A percentile compares a stretch with the other conserved stretches of the same genome.
phyloP scores from a whole-genome alignment of 352 stramenopile genomes.

The Hyaloperonospora brassicae region DNA sequence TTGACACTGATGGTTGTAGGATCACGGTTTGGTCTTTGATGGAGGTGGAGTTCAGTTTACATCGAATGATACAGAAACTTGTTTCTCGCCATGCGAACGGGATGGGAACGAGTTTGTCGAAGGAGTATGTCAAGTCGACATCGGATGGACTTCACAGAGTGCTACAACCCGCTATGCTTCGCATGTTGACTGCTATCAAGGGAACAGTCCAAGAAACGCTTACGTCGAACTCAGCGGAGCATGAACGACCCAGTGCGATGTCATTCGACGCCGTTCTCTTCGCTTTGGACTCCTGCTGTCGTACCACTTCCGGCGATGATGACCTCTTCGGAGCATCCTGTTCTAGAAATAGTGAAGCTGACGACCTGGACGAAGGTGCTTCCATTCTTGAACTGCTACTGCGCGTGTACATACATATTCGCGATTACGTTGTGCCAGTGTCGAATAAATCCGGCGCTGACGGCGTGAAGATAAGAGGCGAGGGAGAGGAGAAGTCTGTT shows the following conservation, averaged over 20 bases:
- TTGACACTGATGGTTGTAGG: slow-evolving; percentile 5
- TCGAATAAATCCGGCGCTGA: slow-evolving; percentile 1
- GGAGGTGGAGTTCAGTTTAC: slow-evolving; percentile 47
- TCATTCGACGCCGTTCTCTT: slow-evolving; percentile 39
- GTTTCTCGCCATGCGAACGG: slow-evolving; percentile 19
- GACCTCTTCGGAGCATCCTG: slow-evolving; percentile 9
- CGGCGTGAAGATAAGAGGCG: background rate
- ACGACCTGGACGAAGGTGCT: slow-evolving; percentile 3
- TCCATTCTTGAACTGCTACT: slow-evolving; percentile 31
- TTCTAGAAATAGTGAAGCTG: slow-evolving; percentile 3
- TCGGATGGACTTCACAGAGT: slow-evolving; percentile 30
- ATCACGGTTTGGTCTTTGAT: slow-evolving; percentile 43
- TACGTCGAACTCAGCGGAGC: background rate
- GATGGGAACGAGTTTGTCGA: slow-evolving; percentile 28
- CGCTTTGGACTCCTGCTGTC: slow-evolving; percentile 29
- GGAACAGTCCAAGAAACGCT: slow-evolving; percentile 4
- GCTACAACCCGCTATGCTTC: slow-evolving; percentile 22
- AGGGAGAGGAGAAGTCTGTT: background rate
- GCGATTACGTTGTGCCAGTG: slow-evolving; percentile 14
- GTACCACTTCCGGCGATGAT: slow-evolving; percentile 13
- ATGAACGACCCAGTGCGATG: slow-evolving; percentile 14
- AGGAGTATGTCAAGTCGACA: slow-evolving; percentile 27
- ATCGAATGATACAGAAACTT: slow-evolving; percentile 41
- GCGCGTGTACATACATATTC: slow-evolving; percentile 29
- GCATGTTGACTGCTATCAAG: slow-evolving; percentile 20